Conservation (phyloP, 345 rosid species). For the Rhizophora apiculata region DNA sequence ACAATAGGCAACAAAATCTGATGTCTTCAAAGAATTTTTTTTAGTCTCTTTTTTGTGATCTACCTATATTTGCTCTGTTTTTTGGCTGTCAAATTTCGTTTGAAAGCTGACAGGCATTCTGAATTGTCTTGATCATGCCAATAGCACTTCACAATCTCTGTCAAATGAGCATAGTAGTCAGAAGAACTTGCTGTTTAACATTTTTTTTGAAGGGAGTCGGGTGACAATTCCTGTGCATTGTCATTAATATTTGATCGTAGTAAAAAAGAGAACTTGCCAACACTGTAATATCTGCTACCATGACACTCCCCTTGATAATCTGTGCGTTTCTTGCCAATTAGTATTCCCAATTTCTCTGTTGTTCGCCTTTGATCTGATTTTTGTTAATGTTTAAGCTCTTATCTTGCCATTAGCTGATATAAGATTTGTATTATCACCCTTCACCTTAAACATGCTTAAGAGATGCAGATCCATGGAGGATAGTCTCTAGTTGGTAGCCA, state of each 20-base stretch:
- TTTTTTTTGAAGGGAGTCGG: conserved; percentile 7
- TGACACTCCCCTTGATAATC: background rate
- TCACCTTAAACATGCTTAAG: background rate
- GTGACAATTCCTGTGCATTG: background rate
- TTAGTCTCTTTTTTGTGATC: background rate
- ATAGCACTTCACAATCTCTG: conserved; percentile 13
- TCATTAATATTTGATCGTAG: too few species aligned
- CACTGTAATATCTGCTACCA: too few species aligned
- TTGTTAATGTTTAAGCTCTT: too few species aligned
- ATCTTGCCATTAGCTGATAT: background rate
- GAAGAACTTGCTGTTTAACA: conserved; percentile 1
- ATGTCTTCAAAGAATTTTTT: conserved; percentile 7
- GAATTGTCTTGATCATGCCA: conserved; percentile 16
- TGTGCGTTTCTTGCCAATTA: too few species aligned
- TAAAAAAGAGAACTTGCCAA: too few species aligned
- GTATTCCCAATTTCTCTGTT: conserved; percentile 1
- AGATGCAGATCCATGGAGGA: too few species aligned
- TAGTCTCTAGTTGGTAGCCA: too few species aligned
- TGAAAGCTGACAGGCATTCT: conserved; percentile 28
- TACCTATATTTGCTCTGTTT: conserved; percentile 7
- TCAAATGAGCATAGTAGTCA: conserved; percentile 8
- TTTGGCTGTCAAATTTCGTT: conserved; percentile 17
- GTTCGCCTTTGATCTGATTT: background rate
- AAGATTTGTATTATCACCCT: background rate
- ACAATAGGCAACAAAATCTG: conserved; percentile 6